A percentile compares a stretch with the other conserved stretches of the same genome.
Conservation (phyloP, 2,329 filamentous ascomycete genomes). For the Davidsoniella neocaledoniae region DNA sequence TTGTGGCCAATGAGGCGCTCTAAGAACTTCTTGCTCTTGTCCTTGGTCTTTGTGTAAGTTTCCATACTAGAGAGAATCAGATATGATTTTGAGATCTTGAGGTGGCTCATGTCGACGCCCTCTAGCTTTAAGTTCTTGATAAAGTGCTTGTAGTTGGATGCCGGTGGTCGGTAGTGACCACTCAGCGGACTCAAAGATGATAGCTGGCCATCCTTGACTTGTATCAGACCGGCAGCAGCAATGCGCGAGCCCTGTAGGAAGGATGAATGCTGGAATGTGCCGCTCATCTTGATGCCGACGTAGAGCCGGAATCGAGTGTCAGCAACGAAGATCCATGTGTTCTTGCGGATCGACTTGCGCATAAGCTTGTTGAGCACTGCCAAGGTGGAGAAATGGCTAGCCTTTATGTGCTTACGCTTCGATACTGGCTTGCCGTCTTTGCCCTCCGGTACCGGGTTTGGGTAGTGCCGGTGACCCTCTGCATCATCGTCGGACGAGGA, state of each 20-base stretch:
- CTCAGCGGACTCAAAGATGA: constrained; percentile 52
- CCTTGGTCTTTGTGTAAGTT: constrained; percentile 53
- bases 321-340: constrained; percentile 87
- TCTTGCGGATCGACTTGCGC: constrained; percentile 63
- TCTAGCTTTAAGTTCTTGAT: constrained; percentile 53
- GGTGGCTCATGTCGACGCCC: constrained; percentile 62
- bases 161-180: constrained; percentile 74
- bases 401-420: constrained; percentile 10
- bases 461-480: constrained; percentile 19
- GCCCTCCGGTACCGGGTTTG: neutral
- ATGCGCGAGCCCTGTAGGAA: constrained; percentile 75
- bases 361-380: constrained; percentile 65
- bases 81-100: constrained; percentile 68
- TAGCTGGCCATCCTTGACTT: constrained; percentile 67
- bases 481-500: constrained; percentile 31
- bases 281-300: constrained; percentile 76
- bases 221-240: constrained; percentile 67
- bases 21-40: constrained; percentile 41
- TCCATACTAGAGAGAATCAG: constrained; percentile 70
- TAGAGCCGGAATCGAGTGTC: constrained; percentile 76
- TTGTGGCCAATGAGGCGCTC: constrained; percentile 14
- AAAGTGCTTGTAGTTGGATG: constrained; percentile 69
- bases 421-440: constrained; percentile 6
- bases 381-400: constrained; percentile 48
- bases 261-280: constrained; percentile 79